Base-by-base conservation (phyloP, 75 land plant species). In the Pinus taeda region DNA sequence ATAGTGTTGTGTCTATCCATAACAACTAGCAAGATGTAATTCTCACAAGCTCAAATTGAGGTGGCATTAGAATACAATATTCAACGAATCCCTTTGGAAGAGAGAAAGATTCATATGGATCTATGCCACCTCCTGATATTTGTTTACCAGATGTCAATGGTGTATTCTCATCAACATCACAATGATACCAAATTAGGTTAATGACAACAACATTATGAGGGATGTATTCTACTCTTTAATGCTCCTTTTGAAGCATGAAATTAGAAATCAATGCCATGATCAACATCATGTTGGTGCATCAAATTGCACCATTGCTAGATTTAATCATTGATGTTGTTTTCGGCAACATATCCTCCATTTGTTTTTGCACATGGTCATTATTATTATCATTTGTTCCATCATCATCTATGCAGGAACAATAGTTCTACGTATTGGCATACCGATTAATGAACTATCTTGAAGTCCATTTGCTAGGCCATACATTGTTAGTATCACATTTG, bases 1-100 rank as follows among this genome's bases (percentile, higher is more conserved):
- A 30, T 30, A 30, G 33, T 30, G 33, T 30, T 30, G 33, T 30
- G 33, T 0, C 33, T 30, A 30, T 30, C 33, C 33, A 30, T 1
- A 30, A 30, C 33, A 30, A 30, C 33, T 30, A 1, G 33, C 33
- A 30, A 30, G 33, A 1, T 30, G 33, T 1, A 30, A 1, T 30
- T 30, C 33, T 30, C 33, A 30, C 33, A 30, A 30, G 33, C 33
- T 30, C 33, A 30, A n/a, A n/a, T n/a, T n/a, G n/a, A n/a, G n/a
- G n/a, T n/a, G n/a, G n/a, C n/a, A n/a, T n/a, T n/a, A n/a, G n/a
- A n/a, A n/a, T n/a, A n/a, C n/a, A n/a, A n/a, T 84, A 77, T 81
- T 87, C 88, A 4, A 87, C 84, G 61, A 87, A 87, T 78, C 88
- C 88, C 12, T 87, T 57, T 62, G 88, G 88, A 33, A 76, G 87